Evolutionary conservation across 768 basidiomycete species (phyloP), one percentile per base, ranked within the genome.

Genomic region (Neoboletus subvelutipes): DNA sequence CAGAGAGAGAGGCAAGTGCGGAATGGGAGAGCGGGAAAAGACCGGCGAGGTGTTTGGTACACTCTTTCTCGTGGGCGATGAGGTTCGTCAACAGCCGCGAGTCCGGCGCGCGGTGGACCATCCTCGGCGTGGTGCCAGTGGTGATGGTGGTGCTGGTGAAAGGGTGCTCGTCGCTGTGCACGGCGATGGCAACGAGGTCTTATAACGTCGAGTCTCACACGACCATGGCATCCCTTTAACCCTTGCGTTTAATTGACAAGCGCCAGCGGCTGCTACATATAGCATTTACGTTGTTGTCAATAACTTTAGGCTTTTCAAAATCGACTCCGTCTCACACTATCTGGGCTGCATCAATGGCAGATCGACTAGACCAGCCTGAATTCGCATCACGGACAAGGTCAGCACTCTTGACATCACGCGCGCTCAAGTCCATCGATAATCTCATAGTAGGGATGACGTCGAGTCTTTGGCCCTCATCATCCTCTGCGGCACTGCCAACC

Each of bases 81-180:
- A 92, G 81, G 66, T 87, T 85, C 3, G 77, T 73, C 54, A 92
- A 80, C 17, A 93, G 78, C 22, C 89, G 82, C 36, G 86, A 85
- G 76, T 92, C 89, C 11, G 85, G 75, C n/a, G 83, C 75, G 26
- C 87, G 80, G 68, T 88, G 88, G 48, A 88, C 85, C 88, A 90
- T 90, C 8, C 22, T 24, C 33, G 33, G 29, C 37, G 50, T 39
- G 49, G 49, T n/a, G 24, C 7, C n/a, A 28, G 28, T 13, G 26
- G 36, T 50, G 34, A 36, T 49, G 33, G 22, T 50, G 24, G 41
- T 36, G 26, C 5, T 33, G 52, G 36, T 52, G n/a, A 37, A 52
- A 37, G 45, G 17, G 29, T 36, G 18, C 13, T n/a, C 50, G 37
- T 11, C 36, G 13, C 49, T 28, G 49, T 13, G 52, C 31, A 52